Conservation (phyloP, 257 asterid species). For the Haberlea rhodopensis region DNA sequence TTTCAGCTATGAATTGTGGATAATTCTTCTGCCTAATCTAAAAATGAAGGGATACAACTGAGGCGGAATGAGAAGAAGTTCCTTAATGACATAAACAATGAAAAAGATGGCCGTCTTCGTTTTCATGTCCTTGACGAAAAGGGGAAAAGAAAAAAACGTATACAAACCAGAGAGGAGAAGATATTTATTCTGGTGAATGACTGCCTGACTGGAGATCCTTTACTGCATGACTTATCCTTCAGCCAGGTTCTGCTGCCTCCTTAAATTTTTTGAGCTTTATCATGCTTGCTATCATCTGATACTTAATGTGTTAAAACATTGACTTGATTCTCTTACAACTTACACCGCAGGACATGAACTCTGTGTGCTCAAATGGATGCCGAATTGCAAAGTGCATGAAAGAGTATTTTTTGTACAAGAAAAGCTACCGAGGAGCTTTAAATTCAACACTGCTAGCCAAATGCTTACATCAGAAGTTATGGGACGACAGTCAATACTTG, state of each 20-base stretch:
- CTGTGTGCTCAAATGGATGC: constrained; percentile 86
- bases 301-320: constrained; percentile 15
- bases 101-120: constrained; percentile 86
- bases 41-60: constrained; percentile 92
- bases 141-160: constrained; percentile 82
- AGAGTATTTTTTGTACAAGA: constrained; percentile 77
- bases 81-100: constrained; percentile 79
- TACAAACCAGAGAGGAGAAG: constrained; percentile 93
- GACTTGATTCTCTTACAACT: constrained; percentile 6
- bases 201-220: constrained; percentile 94
- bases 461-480: constrained; percentile 79
- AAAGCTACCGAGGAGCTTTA: constrained; percentile 74
- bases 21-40: constrained; percentile 29
- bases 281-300: constrained; percentile 8
- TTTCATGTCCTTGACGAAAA: constrained; percentile 83
- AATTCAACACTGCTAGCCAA: constrained; percentile 72
- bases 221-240: constrained; percentile 82
- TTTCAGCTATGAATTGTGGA: constrained; percentile 22
- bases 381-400: constrained; percentile 96
- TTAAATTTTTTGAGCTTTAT: constrained; percentile 25
- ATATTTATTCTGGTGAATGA: constrained; percentile 88
- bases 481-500: constrained; percentile 94
- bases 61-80: constrained; percentile 92
- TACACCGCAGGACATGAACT: constrained; percentile 62
- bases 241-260: constrained; percentile 67